Base-by-base conservation (phyloP, 2,329 filamentous ascomycete species). In the Penicillium sp. region DNA sequence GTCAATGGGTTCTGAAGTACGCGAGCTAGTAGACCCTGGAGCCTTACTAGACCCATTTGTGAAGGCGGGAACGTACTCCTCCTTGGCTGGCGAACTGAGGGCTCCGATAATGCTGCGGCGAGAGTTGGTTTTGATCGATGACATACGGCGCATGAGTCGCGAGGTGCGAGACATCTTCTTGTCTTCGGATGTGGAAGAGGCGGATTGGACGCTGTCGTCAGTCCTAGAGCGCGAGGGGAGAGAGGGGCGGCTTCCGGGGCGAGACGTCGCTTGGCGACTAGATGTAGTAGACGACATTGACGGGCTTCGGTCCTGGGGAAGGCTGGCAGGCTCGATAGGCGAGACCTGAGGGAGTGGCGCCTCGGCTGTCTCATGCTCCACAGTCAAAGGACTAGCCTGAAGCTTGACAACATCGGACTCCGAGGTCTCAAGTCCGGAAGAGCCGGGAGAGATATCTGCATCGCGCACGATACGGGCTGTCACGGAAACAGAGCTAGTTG, bases 401-500 rank as follows among this genome's bases (percentile, higher is more conserved):
- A 83, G 70, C 63, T 81, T 79, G 39, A 80, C 65, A 25, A 63
- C 59, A 55, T 64, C 65, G 2, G 70, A 60, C 47, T 76, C 73
- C 5, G 70, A 65, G 8, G 60, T 59, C 39, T 72, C 66, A 5
- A 60, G 11, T 16, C 59, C 67, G 29, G 63, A 55, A 34, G 72
- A 69, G 58, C 57, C 72, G 57, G 59, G 72, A 74, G 67, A 79
- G 76, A 65, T 81, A 78, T 45, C 74, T 69, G 55, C 79, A 81
- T 65, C 88, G 47, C 91, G 86, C 38, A 96, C 79, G 61, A 96
- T 96, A 50, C 88, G 86, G 48, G 92, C 90, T 19, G 89, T 94
- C 11, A 96, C 92, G 45, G 92, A 92, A n/a, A 96, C 85, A 0
- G 91, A 92, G 67, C 92, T 90, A 13, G 71, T 66, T n/a, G 64